Evolutionary conservation across 306 rosid genomes (phyloP), one percentile per base, ranked within the genome.

Genomic region (Clitoria ternatea): DNA sequence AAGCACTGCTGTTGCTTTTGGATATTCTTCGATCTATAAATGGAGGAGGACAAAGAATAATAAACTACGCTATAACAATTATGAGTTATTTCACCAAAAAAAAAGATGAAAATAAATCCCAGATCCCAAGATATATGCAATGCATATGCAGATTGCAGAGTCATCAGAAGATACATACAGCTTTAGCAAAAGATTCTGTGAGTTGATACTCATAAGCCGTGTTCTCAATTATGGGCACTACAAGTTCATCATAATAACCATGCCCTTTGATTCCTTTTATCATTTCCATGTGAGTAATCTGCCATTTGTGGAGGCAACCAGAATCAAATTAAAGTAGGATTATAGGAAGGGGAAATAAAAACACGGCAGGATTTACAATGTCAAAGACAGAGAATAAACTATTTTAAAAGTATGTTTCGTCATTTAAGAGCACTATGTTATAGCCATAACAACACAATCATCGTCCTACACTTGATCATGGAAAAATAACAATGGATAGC

Each of bases 261-360:
- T 94, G 98, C 69, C 97, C 98, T 77, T 90, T 75, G 85, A 94
- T 94, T 80, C 97, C 98, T 84, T 94, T 94, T 75, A 94, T 94
- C 98, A 93, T 93, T 85, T 93, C 98, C 98, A 94, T 90, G 83
- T 94, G 97, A 73, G 94, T 85, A 49, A 94, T 94, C 98, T 94
- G 92, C 86, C 84, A 59, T 81, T 79, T 73, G 63, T 67, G 32
- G 53, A 64, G 27, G 48, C 32, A 50, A 48, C 23, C 60, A 71
- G 29, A 39, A 50, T n/a, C 71, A 76, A 53, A 61, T 63, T 13
- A 79, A 22, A 39, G 64, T 24, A 78, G 65, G 17, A 59, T 33
- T 32, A 32, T 3, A 29, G 65, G 43, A 39, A 24, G 69, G 32
- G 57, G 29, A 18, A 66, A 62, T 35, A 69, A 39, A 42, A 53